A percentile compares a stretch with the other conserved stretches of the same genome.
phyloP scores from a whole-genome alignment of 2,329 filamentous ascomycete species.

The Fusarium graminum region DNA sequence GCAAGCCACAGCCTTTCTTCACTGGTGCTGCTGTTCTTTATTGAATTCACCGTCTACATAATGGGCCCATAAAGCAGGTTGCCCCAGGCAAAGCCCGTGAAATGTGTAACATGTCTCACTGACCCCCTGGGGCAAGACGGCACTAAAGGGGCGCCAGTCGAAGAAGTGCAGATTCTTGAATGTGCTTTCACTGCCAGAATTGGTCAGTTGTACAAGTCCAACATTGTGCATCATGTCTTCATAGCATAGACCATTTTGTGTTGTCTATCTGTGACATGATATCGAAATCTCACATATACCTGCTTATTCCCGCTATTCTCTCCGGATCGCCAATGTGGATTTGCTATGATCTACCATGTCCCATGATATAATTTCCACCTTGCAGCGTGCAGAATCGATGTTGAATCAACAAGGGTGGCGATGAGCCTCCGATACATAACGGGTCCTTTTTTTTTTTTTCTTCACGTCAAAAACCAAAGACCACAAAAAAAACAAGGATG shows the following conservation, averaged over 20 bases:
- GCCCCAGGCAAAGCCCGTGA: constrained; percentile 32
- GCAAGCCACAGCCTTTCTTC: constrained; percentile 22
- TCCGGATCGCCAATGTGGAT: constrained; percentile 28
- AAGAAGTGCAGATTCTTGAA: constrained; percentile 1
- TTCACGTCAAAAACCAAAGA: constrained; percentile 4
- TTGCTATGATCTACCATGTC: constrained; percentile 37
- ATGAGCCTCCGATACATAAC: constrained; percentile 27
- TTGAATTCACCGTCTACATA: constrained; percentile 16
- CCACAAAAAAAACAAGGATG: constrained; percentile 36
- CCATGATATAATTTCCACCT: constrained; percentile 30
- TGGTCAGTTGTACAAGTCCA: constrained; percentile 22
- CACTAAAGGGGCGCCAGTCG: constrained; percentile 7
- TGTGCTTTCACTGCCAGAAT: constrained; percentile 34
- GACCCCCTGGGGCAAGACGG: constrained; percentile 35
- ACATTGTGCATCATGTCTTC: constrained; percentile 21
- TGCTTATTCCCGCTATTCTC: constrained; percentile 30
- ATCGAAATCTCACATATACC: constrained; percentile 5
- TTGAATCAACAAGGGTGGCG: constrained; percentile 24
- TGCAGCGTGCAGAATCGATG: constrained; percentile 5
- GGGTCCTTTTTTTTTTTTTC: constrained; percentile 1
- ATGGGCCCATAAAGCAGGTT: constrained; percentile 36
- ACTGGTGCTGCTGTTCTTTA: constrained; percentile 2
- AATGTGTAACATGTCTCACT: constrained; percentile 33
- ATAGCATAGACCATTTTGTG: constrained; percentile 16
- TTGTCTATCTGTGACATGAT: constrained; percentile 9